Percentiles rank a stretch among this genome's conserved stretches.
phyloP scores from a whole-genome alignment of 163 green algal species.

The Prototheca stagnorum region DNA sequence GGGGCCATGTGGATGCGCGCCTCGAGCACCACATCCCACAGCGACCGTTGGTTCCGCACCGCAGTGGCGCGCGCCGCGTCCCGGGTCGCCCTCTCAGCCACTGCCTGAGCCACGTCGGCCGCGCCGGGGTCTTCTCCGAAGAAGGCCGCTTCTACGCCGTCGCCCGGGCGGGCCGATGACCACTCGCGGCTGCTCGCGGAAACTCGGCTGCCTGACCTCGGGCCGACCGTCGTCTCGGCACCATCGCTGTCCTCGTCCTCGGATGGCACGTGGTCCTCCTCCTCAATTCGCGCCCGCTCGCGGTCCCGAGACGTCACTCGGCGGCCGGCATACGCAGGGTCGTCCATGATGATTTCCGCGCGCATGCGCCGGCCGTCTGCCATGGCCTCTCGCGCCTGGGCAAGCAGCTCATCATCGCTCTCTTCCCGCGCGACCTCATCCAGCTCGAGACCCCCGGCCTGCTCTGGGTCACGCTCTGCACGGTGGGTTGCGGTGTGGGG shows the following conservation, averaged over 20 bases:
- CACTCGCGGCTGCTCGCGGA: too few species aligned
- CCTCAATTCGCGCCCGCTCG: too few species aligned
- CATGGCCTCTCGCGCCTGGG: not conserved
- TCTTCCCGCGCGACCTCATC: constrained; percentile 10
- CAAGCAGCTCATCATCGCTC: constrained; percentile 30
- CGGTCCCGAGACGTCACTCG: too few species aligned
- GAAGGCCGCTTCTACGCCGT: too few species aligned
- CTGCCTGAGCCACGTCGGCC: too few species aligned
- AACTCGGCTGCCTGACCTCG: too few species aligned
- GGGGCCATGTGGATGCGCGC: constrained; percentile 52
- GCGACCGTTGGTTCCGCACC: constrained; percentile 17
- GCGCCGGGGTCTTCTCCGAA: too few species aligned
- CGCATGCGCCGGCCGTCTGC: constrained; percentile 3
- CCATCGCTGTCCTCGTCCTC: too few species aligned
- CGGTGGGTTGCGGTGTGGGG: too few species aligned
- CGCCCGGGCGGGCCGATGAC: too few species aligned
- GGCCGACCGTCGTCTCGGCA: too few species aligned
- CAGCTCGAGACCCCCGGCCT: constrained; percentile 13
- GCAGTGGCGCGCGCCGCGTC: constrained; percentile 23
- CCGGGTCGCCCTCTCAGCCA: constrained; percentile 15
- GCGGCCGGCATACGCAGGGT: constrained; percentile 18
- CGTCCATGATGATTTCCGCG: constrained; percentile 18
- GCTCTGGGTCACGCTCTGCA: constrained; percentile 19
- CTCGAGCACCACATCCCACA: constrained; percentile 51
- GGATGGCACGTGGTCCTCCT: too few species aligned